phyloP scores from a whole-genome alignment of 192 early-diverging fungal species.

The Gryganskiella cystojenkinii region DNA sequence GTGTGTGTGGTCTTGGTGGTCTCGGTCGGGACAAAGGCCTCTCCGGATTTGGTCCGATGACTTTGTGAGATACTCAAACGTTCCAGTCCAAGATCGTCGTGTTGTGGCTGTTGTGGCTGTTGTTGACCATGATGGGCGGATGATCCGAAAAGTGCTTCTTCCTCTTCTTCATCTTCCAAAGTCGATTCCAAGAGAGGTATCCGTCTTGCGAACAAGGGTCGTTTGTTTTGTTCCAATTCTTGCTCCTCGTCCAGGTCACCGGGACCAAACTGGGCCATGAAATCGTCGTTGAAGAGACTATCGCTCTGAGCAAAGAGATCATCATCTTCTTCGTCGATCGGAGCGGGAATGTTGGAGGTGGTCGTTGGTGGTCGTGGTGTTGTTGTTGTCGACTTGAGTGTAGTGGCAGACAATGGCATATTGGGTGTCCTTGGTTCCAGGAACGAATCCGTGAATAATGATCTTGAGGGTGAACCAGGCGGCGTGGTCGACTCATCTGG shows the following conservation, averaged over 20 bases:
- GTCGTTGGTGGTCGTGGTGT: no score
- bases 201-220: constrained; percentile 22
- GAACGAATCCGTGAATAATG: neutral
- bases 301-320: constrained; percentile 4
- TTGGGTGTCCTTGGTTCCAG: no score
- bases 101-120: neutral
- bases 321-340: no score
- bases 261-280: constrained; percentile 37
- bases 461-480: neutral
- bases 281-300: constrained; percentile 29
- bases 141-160: no score
- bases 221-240: constrained; percentile 20
- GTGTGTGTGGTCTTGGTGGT: constrained; percentile 25
- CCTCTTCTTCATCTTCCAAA: neutral
- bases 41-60: constrained; percentile 35
- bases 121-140: no score
- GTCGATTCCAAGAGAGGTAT: constrained; percentile 20
- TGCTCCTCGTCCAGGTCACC: constrained; percentile 24
- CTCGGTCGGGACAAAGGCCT: neutral
- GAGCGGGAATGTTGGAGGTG: neutral
- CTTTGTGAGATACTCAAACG: constrained; percentile 38
- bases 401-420: neutral
- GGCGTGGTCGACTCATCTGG: neutral
- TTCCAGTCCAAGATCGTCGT: constrained; percentile 36
- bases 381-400: neutral